These are phyloP conservation scores for Paradendryphiella salina DNA, from an alignment of 2,329 filamentous ascomycete species.

Conservation along the genomic window DNA sequence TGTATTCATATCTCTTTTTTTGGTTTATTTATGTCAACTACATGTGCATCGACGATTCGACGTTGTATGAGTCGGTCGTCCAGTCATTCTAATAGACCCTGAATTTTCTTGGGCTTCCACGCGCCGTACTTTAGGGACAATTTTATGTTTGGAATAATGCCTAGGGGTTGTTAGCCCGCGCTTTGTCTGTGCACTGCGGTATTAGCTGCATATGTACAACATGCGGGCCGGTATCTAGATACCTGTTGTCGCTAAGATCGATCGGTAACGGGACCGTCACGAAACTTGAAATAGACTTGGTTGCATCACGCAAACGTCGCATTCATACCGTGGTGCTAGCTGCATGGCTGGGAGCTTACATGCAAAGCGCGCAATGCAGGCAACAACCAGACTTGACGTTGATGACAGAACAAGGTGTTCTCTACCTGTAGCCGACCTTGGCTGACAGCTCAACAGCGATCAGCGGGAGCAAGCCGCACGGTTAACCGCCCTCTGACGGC, in stretches of 20 bases:
- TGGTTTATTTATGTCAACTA: not conserved
- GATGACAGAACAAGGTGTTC: not conserved
- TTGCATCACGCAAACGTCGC: not conserved
- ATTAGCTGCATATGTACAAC: slow-evolving; percentile 26
- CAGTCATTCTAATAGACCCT: slow-evolving; percentile 16
- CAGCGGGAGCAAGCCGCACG: too few relatives aligned
- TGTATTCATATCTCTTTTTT: slow-evolving; percentile 15
- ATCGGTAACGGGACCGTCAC: not conserved
- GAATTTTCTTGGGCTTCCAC: not conserved
- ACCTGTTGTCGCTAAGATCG: slow-evolving; percentile 5
- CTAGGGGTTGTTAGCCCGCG: not conserved
- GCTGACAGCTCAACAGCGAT: too few relatives aligned
- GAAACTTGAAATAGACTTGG: not conserved
- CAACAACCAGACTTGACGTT: not conserved
- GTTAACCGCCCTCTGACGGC: not conserved
- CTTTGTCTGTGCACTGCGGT: slow-evolving; percentile 13
- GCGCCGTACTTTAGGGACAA: not conserved
- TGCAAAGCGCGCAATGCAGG: not conserved
- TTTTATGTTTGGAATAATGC: not conserved
- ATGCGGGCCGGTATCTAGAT: slow-evolving; percentile 11
- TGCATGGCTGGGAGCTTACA: not conserved
- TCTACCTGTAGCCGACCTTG: too few relatives aligned
- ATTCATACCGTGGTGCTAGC: not conserved
- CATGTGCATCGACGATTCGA: slow-evolving; percentile 3
- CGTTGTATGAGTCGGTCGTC: not conserved